These are phyloP conservation scores for Entonaema liquescens DNA, from an alignment of 495 filamentous ascomycete species.

Conservation along the genomic window DNA sequence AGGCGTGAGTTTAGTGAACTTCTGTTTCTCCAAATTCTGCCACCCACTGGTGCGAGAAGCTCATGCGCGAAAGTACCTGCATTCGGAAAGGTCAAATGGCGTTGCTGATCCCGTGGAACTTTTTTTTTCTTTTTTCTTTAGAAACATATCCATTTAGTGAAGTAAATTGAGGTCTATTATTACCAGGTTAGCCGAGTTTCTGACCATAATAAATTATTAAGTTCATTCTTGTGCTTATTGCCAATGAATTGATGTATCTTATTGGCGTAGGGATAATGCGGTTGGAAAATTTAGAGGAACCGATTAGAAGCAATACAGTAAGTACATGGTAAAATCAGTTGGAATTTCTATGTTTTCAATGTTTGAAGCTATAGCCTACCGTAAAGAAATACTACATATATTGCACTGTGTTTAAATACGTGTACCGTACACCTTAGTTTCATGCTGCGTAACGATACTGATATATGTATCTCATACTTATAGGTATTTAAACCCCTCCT, in stretches of 20 bases:
- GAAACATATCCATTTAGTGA: conserved; percentile 13
- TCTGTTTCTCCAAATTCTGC: conserved; percentile 30
- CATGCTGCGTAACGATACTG: background rate
- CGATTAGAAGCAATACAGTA: background rate
- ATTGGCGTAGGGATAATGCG: background rate
- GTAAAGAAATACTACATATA: background rate
- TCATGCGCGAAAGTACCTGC: conserved; percentile 35
- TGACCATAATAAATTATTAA: conserved; percentile 2
- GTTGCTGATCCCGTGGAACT: conserved; percentile 34
- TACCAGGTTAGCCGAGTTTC: background rate
- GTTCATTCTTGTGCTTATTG: background rate
- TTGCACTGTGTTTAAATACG: conserved; percentile 8
- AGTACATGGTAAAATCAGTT: too few relatives aligned
- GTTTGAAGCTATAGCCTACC: background rate
- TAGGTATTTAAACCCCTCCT: conserved; percentile 2
- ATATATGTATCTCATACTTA: background rate
- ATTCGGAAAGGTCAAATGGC: conserved; percentile 35
- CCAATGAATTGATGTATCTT: background rate
- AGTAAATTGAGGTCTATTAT: background rate
- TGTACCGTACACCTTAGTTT: background rate
- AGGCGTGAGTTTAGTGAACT: conserved; percentile 28
- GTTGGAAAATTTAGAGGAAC: conserved; percentile 4
- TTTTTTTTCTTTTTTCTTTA: conserved; percentile 13
- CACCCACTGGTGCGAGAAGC: conserved; percentile 26
- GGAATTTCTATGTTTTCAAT: conserved; percentile 1